These are phyloP conservation scores for Pleoardoris graminearum DNA, from an alignment of 2,329 filamentous ascomycete species.

Conservation along the genomic window DNA sequence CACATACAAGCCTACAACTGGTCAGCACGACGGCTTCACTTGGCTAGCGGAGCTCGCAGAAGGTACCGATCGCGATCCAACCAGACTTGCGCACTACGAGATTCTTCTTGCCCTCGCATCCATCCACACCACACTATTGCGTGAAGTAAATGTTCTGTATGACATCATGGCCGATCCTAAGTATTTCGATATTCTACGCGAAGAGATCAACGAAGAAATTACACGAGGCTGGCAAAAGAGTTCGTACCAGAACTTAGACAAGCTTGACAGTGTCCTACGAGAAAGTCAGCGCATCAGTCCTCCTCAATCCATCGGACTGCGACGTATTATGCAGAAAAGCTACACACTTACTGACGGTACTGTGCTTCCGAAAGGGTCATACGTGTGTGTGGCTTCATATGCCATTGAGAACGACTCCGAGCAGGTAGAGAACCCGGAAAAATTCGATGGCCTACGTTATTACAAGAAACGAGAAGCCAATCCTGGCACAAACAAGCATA, in stretches of 20 bases:
- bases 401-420: constrained; percentile 10
- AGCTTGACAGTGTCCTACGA: constrained; percentile 11
- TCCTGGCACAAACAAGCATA: not conserved
- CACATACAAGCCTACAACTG: not conserved
- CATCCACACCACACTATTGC: constrained; percentile 11
- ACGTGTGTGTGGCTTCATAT: constrained; percentile 9
- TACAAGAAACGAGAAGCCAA: not conserved
- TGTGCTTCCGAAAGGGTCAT: constrained; percentile 5
- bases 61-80: not conserved
- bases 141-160: constrained; percentile 6
- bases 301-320: constrained; percentile 4
- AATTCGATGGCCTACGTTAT: constrained; percentile 11
- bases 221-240: not conserved
- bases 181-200: constrained; percentile 1
- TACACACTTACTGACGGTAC: constrained; percentile 9
- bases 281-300: constrained; percentile 14
- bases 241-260: constrained; percentile 5
- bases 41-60: constrained; percentile 6
- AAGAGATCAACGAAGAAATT: constrained; percentile 2
- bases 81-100: constrained; percentile 6
- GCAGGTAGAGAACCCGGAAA: not conserved
- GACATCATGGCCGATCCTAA: constrained; percentile 6
- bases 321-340: constrained; percentile 6
- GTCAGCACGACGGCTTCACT: not conserved
- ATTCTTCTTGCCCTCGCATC: constrained; percentile 11